phyloP scores from a whole-genome alignment of 345 rosid genomes.

The Theobroma cacao region DNA sequence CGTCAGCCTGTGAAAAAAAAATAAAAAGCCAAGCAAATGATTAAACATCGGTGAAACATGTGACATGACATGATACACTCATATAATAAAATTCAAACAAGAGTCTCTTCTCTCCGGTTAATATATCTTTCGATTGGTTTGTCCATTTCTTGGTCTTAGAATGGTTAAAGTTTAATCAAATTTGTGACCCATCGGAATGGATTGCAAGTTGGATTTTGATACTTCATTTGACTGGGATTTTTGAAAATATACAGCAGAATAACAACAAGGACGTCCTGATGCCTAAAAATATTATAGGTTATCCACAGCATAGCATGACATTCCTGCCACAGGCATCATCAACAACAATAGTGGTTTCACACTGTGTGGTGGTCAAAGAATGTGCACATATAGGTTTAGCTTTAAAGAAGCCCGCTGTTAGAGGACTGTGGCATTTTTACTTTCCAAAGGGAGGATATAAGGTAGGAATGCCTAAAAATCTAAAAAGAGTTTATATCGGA shows the following conservation, averaged over 20 bases:
- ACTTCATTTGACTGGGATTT: not conserved
- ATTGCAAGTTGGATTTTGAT: not conserved
- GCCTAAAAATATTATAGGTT: not conserved
- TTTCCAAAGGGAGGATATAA: not conserved
- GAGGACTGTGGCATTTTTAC: not conserved
- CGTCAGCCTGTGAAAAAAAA: conserved; percentile 45
- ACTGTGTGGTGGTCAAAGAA: not conserved
- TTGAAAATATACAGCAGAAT: not conserved
- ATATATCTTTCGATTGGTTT: not conserved
- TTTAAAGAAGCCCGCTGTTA: not conserved
- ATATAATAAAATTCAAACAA: not conserved
- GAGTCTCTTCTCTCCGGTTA: not conserved
- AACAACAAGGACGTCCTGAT: not conserved
- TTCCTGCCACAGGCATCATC: not conserved
- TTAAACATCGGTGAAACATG: not conserved
- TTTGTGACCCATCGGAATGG: not conserved
- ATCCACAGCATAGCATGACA: not conserved
- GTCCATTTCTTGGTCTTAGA: not conserved
- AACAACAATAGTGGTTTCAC: not conserved
- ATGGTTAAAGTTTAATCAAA: not conserved
- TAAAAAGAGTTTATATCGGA: not conserved
- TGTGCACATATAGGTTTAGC: not conserved
- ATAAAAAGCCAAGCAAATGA: not conserved
- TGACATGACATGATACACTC: not conserved
- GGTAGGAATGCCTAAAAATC: not conserved